These are phyloP conservation scores for Scalesia atractyloides DNA, from an alignment of 129 eudicot species.

Conservation along the genomic window DNA sequence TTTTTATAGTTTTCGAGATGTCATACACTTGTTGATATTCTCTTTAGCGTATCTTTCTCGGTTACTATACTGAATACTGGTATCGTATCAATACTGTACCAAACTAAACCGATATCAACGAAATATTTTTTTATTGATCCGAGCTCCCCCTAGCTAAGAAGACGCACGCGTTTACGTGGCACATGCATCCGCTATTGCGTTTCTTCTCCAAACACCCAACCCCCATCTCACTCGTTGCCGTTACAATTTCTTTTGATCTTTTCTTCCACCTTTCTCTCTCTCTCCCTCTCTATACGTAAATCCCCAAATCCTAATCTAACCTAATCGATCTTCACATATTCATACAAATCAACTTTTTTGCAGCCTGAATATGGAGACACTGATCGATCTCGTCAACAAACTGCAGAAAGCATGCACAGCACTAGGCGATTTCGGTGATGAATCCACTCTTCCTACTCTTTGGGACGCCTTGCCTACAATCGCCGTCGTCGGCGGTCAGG, in stretches of 20 bases:
- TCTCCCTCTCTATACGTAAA: no score
- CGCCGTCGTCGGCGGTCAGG: constrained; percentile 80
- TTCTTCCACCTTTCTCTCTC: constrained; percentile 11
- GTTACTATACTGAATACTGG: no score
- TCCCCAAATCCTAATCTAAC: constrained; percentile 10
- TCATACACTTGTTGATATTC: no score
- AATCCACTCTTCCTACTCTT: constrained; percentile 57
- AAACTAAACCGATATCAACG: no score
- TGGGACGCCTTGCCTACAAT: constrained; percentile 69
- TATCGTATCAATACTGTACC: no score
- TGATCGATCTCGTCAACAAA: constrained; percentile 66
- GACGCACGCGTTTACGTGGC: constrained; percentile 9
- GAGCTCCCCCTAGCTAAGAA: no score
- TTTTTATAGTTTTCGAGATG: no score
- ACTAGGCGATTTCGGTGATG: constrained; percentile 84
- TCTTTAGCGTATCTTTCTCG: no score
- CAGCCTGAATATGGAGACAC: constrained; percentile 54
- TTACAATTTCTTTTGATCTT: constrained; percentile 15
- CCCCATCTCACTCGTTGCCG: constrained; percentile 23
- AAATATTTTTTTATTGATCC: no score
- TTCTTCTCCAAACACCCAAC: constrained; percentile 13
- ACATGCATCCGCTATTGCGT: constrained; percentile 26
- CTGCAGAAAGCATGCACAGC: constrained; percentile 93
- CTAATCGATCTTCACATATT: background rate
- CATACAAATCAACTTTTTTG: constrained; percentile 13